Evolutionary conservation across 306 rosid genomes (phyloP).

Genomic region (Cicer bijugum): DNA sequence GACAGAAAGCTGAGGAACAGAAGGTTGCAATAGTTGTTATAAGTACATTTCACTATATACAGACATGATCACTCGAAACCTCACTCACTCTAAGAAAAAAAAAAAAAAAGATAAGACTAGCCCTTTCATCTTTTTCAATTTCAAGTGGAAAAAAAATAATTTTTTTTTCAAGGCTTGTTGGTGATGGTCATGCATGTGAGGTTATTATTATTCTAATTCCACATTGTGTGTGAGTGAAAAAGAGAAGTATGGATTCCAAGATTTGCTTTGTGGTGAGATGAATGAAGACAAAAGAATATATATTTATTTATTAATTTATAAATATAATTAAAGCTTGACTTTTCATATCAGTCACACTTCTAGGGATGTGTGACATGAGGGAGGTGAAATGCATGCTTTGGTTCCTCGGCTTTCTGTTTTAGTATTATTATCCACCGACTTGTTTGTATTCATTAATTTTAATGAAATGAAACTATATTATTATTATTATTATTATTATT

Average conservation of each 20-base stretch:
- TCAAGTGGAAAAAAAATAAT: slow-evolving; percentile 57
- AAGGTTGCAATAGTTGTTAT: slow-evolving; percentile 72
- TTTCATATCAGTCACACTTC: slow-evolving; percentile 65
- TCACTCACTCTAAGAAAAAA: slow-evolving; percentile 41
- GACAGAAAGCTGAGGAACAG: slow-evolving; percentile 99
- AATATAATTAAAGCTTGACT: slow-evolving; percentile 56
- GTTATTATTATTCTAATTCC: slow-evolving; percentile 8
- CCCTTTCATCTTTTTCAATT: slow-evolving; percentile 63
- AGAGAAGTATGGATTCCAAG: slow-evolving; percentile 17
- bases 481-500: no score
- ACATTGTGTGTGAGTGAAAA: slow-evolving; percentile 6
- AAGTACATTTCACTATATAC: slow-evolving; percentile 66
- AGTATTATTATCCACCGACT: slow-evolving; percentile 63
- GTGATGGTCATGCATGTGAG: background rate
- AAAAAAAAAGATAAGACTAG: slow-evolving; percentile 62
- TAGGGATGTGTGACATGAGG: slow-evolving; percentile 57
- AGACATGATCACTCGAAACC: slow-evolving; percentile 70
- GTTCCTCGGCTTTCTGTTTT: slow-evolving; percentile 69
- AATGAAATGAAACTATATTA: slow-evolving; percentile 34
- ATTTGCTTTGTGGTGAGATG: slow-evolving; percentile 1
- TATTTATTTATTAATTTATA: slow-evolving; percentile 35
- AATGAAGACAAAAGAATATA: slow-evolving; percentile 52
- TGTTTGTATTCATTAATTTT: slow-evolving; percentile 48
- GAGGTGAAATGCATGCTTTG: slow-evolving; percentile 57
- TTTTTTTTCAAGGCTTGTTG: background rate